phyloP scores from a whole-genome alignment of 108 stramenopile genomes.

The Epithemia pelagica region DNA sequence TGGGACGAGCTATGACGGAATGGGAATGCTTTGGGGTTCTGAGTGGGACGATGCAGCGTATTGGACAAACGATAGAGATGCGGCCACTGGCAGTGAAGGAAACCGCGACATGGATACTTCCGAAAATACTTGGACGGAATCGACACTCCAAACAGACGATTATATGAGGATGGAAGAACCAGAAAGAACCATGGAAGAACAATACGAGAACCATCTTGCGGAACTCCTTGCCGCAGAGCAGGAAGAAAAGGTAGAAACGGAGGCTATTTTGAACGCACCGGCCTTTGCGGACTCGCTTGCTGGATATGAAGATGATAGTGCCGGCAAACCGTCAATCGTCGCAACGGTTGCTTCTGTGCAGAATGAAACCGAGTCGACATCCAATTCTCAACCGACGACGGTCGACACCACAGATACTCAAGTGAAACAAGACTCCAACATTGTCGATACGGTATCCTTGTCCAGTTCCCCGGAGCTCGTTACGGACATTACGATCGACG shows the following conservation, averaged over 20 bases:
- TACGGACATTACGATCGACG: too few relatives aligned
- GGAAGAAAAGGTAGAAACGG: slow-evolving; percentile 71
- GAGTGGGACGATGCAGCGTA: slow-evolving; percentile 1
- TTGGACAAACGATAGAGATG: neutral
- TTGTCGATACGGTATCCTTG: too few relatives aligned
- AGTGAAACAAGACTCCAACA: neutral
- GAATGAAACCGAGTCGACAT: neutral
- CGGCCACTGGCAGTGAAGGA: neutral
- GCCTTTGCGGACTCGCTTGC: slow-evolving; percentile 48
- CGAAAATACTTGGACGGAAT: neutral
- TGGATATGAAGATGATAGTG: neutral
- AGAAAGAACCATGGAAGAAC: slow-evolving; percentile 19
- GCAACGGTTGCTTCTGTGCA: neutral
- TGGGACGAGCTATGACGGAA: neutral
- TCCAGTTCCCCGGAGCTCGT: too few relatives aligned
- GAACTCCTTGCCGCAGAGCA: slow-evolving; percentile 45
- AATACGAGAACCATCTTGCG: slow-evolving; percentile 57
- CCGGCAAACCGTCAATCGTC: neutral
- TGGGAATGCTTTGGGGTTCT: neutral
- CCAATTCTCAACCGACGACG: neutral
- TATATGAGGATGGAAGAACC: too few relatives aligned
- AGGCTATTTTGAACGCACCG: slow-evolving; percentile 75
- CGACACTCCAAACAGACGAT: too few relatives aligned
- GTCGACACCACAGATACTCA: neutral
- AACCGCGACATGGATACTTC: neutral